Percentiles rank a stretch among this genome's conserved stretches.
Evolutionary conservation across 805 yeast genomes (phyloP).

Genomic region (Yamadazyma akitaensis): DNA sequence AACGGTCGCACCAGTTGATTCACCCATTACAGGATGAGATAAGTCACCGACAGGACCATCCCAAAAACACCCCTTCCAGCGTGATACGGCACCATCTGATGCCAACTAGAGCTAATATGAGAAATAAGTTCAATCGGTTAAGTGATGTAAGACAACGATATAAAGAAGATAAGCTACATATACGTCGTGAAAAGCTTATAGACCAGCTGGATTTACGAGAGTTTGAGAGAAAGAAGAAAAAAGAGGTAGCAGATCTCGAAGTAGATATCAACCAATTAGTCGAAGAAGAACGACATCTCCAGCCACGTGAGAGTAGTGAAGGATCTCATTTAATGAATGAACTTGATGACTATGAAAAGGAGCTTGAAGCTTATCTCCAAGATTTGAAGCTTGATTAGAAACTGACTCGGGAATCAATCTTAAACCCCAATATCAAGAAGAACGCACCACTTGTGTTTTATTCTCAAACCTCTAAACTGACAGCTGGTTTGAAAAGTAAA

Average conservation of each 20-base stretch:
- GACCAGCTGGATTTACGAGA: constrained; percentile 18
- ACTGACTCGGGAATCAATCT: too few species aligned
- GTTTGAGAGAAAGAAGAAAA: constrained; percentile 8
- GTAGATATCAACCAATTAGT: constrained; percentile 21
- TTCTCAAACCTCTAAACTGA: too few species aligned
- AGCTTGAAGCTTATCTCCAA: not conserved
- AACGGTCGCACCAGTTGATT: constrained; percentile 7
- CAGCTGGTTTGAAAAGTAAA: too few species aligned
- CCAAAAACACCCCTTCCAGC: not conserved
- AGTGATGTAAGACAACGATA: constrained; percentile 24
- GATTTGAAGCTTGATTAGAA: constrained; percentile 2
- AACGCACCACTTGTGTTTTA: too few species aligned
- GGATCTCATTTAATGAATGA: constrained; percentile 14
- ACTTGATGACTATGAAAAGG: constrained; percentile 13
- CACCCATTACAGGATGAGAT: constrained; percentile 10
- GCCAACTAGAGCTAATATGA: constrained; percentile 7
- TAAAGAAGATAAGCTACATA: constrained; percentile 17
- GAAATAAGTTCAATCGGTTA: constrained; percentile 15
- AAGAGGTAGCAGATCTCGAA: constrained; percentile 10
- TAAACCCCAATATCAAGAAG: too few species aligned
- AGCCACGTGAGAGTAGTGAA: not conserved
- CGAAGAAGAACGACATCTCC: constrained; percentile 20
- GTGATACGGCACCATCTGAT: constrained; percentile 7
- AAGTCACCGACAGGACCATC: constrained; percentile 2
- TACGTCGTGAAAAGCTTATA: constrained; percentile 16